Conservation (phyloP, 208 protist species). For the Porcisia deanei region DNA sequence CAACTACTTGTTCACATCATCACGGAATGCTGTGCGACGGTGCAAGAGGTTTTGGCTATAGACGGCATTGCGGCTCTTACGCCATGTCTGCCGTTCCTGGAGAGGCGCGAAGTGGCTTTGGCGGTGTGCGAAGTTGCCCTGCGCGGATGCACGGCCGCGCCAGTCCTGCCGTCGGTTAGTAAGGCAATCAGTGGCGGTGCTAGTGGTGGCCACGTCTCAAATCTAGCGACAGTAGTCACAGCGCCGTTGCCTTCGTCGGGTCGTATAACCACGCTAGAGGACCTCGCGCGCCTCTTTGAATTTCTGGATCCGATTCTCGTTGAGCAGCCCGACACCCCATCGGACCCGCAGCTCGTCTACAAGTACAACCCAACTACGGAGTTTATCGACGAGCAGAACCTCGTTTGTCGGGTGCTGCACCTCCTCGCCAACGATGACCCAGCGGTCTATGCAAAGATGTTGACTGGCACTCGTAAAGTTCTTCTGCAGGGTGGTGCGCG, state of each 20-base stretch:
- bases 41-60: conserved; percentile 69
- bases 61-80: conserved; percentile 60
- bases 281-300: conserved; percentile 78
- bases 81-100: conserved; percentile 56
- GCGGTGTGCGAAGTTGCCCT: conserved; percentile 51
- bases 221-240: conserved; percentile 6
- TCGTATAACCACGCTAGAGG: conserved; percentile 56
- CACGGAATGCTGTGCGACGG: conserved; percentile 21
- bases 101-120: conserved; percentile 58
- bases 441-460: conserved; percentile 87
- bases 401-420: conserved; percentile 92
- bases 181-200: conserved; percentile 5
- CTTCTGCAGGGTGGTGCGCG: conserved; percentile 87
- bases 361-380: conserved; percentile 55
- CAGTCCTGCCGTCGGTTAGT: conserved; percentile 12
- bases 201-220: neutral
- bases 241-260: conserved; percentile 13
- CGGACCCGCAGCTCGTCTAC: conserved; percentile 37
- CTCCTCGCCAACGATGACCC: conserved; percentile 82
- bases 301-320: conserved; percentile 81
- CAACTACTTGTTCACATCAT: conserved; percentile 37
- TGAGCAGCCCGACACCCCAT: conserved; percentile 64
- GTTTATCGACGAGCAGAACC: conserved; percentile 92
- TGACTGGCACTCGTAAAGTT: conserved; percentile 83
- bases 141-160: conserved; percentile 23